phyloP scores from a whole-genome alignment of 2,329 filamentous ascomycete genomes.

The Fusarium sp. region DNA sequence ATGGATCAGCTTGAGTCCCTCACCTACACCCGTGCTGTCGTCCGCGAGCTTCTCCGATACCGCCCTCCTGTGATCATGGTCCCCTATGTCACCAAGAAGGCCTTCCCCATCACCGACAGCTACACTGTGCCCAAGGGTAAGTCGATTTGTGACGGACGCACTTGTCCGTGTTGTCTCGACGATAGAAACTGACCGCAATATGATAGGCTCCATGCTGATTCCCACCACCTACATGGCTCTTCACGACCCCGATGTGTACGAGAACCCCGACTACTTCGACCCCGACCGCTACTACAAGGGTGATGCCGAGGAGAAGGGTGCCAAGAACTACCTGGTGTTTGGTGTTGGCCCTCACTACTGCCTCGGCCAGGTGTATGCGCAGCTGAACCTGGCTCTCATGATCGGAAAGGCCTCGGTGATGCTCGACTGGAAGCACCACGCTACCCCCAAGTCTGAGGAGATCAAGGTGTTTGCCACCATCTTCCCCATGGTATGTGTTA shows the following conservation, averaged over 20 bases:
- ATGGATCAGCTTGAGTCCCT: constrained; percentile 90
- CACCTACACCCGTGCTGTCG: constrained; percentile 88
- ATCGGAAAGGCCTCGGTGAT: constrained; percentile 87
- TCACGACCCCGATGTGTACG: constrained; percentile 91
- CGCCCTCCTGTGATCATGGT: constrained; percentile 97
- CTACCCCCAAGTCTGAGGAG: constrained; percentile 84
- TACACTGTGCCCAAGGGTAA: constrained; percentile 92
- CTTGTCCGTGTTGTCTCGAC: background rate
- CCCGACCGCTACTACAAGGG: constrained; percentile 92
- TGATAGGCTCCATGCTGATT: constrained; percentile 83
- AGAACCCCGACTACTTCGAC: constrained; percentile 85
- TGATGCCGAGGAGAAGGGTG: constrained; percentile 81
- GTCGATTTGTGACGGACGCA: constrained; percentile 24
- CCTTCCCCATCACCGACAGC: constrained; percentile 84
- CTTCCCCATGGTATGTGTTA: constrained; percentile 82
- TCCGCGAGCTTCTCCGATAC: constrained; percentile 91
- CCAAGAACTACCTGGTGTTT: constrained; percentile 97
- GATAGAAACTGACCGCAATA: constrained; percentile 26
- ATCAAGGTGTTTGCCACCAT: constrained; percentile 99
- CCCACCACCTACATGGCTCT: constrained; percentile 90
- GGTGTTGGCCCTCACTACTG: constrained; percentile 97
- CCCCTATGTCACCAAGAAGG: constrained; percentile 92
- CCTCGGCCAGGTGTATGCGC: constrained; percentile 89
- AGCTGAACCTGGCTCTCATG: constrained; percentile 86
- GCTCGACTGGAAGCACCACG: constrained; percentile 88